Base-by-base conservation (phyloP, 1,284 basidiomycete species). In the Phlebopus sp. region DNA sequence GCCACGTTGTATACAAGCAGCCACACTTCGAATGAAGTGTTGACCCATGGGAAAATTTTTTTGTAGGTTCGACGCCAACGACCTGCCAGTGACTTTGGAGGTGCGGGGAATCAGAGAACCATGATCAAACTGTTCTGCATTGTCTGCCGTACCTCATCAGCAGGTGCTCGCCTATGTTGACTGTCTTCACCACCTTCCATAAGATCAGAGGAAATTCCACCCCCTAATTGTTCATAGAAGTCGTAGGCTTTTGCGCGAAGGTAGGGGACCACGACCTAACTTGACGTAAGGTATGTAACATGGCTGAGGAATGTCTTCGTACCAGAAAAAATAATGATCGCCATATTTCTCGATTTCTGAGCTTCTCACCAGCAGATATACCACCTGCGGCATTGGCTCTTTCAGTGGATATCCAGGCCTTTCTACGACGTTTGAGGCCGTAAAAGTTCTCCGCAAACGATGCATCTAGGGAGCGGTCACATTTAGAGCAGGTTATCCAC, bases 361-460 rank as follows among this genome's bases (percentile, higher is more conserved):
- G 70, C 51, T 75, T 78, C 64, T 90, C 88, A 54, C 81, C 81
- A 2, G 69, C 59, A 14, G 82, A 79, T 37, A 84, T 69, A 2
- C 82, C 79, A 10, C 80, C 84, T 5, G 87, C 90, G 27, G 80
- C 79, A 50, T 73, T 70, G 1, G 82, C 79, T 51, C 84, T 76
- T 38, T 81, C 78, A 1, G 80, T 81, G 54, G 84, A 78, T 53
- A 89, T 82, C 52, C 81, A 78, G 1, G 90, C 85, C 46, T 79
- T 74, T 29, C 87, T 70, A 49, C 92, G 75, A 41, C 93, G 73
- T 59, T 91, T 91, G 40, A 97, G 68, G 0, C 92, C 92, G 64
- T 97, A 97, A 63, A 97, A 97, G 59, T 94, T 90, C 67, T 97
- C 94, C 3, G 92, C 76, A 62, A 97, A 97, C 3, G 90, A 92